Conservation (phyloP, 306 rosid genomes). For the Sophora flavescens region DNA sequence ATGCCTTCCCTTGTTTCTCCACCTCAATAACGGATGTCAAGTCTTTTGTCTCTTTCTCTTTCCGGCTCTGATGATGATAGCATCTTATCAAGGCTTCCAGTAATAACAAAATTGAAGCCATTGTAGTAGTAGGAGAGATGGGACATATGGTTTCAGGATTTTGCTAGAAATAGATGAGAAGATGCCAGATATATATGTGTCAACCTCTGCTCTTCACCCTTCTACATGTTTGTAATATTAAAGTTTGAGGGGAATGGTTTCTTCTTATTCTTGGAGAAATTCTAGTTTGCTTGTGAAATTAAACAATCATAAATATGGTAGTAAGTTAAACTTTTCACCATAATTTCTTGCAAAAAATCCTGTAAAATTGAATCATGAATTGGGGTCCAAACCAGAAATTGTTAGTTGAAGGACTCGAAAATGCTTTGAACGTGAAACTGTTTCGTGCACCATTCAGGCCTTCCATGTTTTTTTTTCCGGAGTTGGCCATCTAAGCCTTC, state of each 20-base stretch:
- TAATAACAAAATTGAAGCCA: slow-evolving; percentile 62
- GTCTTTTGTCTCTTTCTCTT: slow-evolving; percentile 18
- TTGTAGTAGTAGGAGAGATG: slow-evolving; percentile 32
- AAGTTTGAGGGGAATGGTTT: not conserved
- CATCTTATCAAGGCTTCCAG: slow-evolving; percentile 51
- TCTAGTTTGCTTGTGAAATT: slow-evolving; percentile 29
- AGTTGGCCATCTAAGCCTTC: slow-evolving; percentile 44
- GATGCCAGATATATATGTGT: not conserved
- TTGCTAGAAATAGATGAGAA: not conserved
- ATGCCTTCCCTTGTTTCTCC: slow-evolving; percentile 35
- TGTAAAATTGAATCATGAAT: not conserved
- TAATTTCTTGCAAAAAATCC: slow-evolving; percentile 34
- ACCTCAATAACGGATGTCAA: slow-evolving; percentile 1
- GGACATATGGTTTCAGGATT: slow-evolving; percentile 21
- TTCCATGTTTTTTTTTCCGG: not conserved
- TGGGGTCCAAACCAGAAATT: slow-evolving; percentile 2
- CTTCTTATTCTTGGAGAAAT: not conserved
- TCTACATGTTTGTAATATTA: not conserved
- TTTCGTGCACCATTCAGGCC: slow-evolving; percentile 30
- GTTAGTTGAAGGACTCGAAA: not conserved
- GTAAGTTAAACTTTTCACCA: not conserved
- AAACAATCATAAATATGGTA: slow-evolving; percentile 16
- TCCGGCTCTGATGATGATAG: not conserved
- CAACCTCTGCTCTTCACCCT: slow-evolving; percentile 15
- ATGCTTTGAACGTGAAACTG: slow-evolving; percentile 21